phyloP scores from a whole-genome alignment of 169 alveolate genomes.

The Cyclospora cayetanensis region DNA sequence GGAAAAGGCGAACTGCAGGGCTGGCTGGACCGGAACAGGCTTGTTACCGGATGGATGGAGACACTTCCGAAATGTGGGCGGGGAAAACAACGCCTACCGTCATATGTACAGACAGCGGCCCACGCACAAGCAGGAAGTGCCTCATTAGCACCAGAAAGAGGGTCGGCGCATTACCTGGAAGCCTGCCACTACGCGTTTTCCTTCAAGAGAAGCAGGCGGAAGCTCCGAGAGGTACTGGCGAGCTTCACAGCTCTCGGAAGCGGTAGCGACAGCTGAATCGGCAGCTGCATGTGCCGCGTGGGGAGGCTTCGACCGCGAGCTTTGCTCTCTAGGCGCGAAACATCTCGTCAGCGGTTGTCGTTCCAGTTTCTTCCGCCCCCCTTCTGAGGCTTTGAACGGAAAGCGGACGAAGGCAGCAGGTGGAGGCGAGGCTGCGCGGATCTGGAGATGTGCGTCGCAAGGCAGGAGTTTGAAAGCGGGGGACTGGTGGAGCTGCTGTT shows the following conservation, averaged over 20 bases:
- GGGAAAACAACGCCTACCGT: not conserved
- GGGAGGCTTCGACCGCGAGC: no score
- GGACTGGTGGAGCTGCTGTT: not conserved
- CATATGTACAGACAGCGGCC: not conserved
- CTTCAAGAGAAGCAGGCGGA: not conserved
- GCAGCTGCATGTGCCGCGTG: no score
- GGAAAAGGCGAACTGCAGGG: no score
- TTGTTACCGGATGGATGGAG: no score
- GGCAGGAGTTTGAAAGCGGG: not conserved
- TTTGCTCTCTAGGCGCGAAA: no score
- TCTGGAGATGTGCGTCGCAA: not conserved
- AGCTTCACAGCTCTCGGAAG: no score
- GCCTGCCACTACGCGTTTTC: slow-evolving; percentile 1
- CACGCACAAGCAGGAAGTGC: not conserved
- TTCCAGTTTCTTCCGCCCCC: no score
- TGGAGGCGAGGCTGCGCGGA: not conserved
- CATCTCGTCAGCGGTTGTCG: no score
- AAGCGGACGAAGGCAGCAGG: no score
- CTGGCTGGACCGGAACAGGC: no score
- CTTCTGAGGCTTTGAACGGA: no score
- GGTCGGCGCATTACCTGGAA: not conserved
- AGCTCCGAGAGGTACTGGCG: not conserved
- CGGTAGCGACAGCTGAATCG: no score
- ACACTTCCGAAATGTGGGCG: not conserved
- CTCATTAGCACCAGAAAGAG: not conserved